Conservation (phyloP, 169 alveolate genomes). For the Eimeria zaria region DNA sequence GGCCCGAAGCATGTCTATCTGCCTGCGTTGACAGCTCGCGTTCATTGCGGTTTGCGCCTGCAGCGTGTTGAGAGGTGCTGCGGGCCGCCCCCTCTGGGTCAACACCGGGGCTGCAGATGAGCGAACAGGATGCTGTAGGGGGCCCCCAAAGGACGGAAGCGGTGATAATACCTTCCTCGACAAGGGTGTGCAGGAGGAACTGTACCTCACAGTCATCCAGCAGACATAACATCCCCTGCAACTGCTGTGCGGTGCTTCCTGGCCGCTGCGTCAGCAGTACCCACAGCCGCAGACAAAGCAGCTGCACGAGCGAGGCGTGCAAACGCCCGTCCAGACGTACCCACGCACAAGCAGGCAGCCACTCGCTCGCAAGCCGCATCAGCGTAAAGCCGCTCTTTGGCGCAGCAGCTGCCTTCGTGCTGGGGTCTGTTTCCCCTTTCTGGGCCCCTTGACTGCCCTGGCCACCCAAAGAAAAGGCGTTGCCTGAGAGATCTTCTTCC, state of each 20-base stretch:
- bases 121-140: background rate
- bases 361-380: background rate
- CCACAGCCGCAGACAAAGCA: conserved; percentile 66
- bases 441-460: background rate
- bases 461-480: background rate
- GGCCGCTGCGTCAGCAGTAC: conserved; percentile 54
- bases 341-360: conserved; percentile 71
- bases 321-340: conserved; percentile 82
- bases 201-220: conserved; percentile 72
- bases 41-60: background rate
- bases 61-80: background rate
- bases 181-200: conserved; percentile 38
- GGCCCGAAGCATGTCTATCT: background rate
- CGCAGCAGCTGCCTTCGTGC: background rate
- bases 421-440: background rate
- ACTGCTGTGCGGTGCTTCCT: conserved; percentile 78
- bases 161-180: conserved; percentile 45
- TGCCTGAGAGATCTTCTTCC: background rate
- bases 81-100: background rate
- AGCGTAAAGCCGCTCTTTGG: background rate
- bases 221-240: conserved; percentile 64
- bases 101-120: background rate
- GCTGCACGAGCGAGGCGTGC: conserved; percentile 70
- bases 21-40: background rate
- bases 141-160: conserved; percentile 71